Conservation (phyloP, 352 stramenopile genomes). For the Phytophthora crassamura region DNA sequence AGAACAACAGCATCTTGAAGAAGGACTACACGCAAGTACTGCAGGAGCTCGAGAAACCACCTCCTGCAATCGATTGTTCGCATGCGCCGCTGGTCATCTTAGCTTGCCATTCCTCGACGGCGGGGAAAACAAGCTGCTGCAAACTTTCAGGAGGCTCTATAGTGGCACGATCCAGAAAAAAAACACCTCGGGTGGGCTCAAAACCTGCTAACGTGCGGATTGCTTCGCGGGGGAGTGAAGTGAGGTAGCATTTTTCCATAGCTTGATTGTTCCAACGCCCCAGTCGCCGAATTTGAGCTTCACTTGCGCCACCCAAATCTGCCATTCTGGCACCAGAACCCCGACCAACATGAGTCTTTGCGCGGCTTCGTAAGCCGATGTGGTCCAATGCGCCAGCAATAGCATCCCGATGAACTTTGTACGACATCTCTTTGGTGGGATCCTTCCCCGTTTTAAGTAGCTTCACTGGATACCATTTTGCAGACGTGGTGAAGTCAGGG, state of each 20-base stretch:
- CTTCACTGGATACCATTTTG: slow-evolving; percentile 9
- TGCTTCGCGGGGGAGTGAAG: slow-evolving; percentile 7
- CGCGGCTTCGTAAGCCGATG: neutral
- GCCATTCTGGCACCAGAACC: slow-evolving; percentile 6
- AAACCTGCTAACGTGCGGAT: slow-evolving; percentile 19
- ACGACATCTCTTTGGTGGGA: slow-evolving; percentile 8
- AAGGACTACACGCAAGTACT: slow-evolving; percentile 2
- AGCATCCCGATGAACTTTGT: slow-evolving; percentile 3
- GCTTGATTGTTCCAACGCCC: slow-evolving; percentile 17
- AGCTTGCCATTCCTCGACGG: neutral
- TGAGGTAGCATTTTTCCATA: slow-evolving; percentile 18
- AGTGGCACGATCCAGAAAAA: neutral
- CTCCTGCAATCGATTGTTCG: neutral
- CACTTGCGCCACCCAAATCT: slow-evolving; percentile 10
- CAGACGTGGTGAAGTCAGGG: too few relatives aligned
- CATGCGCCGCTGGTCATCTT: neutral
- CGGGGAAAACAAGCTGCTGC: neutral
- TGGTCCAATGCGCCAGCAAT: neutral
- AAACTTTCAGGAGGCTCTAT: neutral
- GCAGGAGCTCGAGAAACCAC: slow-evolving; percentile 2
- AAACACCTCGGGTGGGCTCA: neutral
- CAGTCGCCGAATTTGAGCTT: slow-evolving; percentile 9
- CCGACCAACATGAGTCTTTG: slow-evolving; percentile 6
- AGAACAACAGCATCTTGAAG: slow-evolving; percentile 4
- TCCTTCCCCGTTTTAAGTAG: slow-evolving; percentile 4